phyloP scores from a whole-genome alignment of 306 rosid species.

The Cyclanthera cordifolia region DNA sequence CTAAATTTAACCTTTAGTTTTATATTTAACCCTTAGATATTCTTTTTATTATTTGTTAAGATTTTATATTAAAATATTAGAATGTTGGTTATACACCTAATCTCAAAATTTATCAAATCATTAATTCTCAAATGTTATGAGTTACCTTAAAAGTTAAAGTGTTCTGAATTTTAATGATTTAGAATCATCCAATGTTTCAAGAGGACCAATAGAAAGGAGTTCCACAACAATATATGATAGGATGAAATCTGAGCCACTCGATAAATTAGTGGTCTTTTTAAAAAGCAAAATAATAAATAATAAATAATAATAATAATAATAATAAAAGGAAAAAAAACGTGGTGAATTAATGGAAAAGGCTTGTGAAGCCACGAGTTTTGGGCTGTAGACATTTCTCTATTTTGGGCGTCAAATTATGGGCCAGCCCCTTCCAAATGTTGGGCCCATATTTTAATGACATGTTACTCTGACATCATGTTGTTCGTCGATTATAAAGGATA shows the following conservation, averaged over 20 bases:
- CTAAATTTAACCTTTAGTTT: too few species aligned
- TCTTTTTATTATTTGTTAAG: too few species aligned
- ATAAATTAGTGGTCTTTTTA: neutral
- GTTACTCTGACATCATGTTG: neutral
- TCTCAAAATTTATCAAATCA: too few species aligned
- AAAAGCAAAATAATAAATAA: neutral
- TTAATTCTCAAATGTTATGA: too few species aligned
- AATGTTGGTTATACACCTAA: too few species aligned
- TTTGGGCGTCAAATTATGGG: constrained; percentile 1
- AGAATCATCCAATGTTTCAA: neutral
- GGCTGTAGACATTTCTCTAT: neutral
- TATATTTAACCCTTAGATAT: too few species aligned
- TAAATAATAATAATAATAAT: neutral
- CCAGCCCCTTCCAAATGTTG: neutral
- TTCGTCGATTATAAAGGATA: neutral
- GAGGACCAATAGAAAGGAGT: neutral
- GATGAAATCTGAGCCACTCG: neutral
- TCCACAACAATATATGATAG: neutral
- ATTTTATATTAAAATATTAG: too few species aligned
- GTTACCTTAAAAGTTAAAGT: too few species aligned
- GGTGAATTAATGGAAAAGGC: constrained; percentile 1
- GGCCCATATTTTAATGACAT: neutral
- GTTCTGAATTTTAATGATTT: neutral
- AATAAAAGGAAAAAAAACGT: too few species aligned
- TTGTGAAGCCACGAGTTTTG: constrained; percentile 10